Percentiles rank a stretch among this genome's conserved stretches.
phyloP scores from a whole-genome alignment of 441 rosid species.

The Jatropha multifida region DNA sequence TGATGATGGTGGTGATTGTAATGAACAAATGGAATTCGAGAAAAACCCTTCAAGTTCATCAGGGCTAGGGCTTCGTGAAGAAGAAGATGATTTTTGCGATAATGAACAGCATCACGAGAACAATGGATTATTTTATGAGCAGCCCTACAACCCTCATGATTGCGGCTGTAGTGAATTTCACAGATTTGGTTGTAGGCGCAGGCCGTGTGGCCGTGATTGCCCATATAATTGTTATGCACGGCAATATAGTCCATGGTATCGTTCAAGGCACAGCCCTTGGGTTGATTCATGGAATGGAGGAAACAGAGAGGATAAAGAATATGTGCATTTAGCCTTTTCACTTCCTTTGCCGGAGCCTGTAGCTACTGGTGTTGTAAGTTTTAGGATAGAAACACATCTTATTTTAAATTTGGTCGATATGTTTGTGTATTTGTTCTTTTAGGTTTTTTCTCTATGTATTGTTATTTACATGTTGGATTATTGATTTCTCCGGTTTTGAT shows the following conservation, averaged over 20 bases:
- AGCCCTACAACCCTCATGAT: background rate
- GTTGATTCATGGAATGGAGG: background rate
- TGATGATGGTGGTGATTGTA: background rate
- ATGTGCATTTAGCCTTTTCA: background rate
- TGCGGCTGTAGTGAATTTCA: background rate
- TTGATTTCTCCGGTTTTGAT: background rate
- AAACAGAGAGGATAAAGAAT: background rate
- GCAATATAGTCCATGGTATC: background rate
- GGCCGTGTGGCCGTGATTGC: background rate
- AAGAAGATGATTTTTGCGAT: background rate
- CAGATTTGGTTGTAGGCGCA: background rate
- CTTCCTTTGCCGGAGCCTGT: slow-evolving; percentile 12
- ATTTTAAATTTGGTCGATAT: background rate
- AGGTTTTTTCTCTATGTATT: background rate
- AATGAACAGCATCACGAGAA: background rate
- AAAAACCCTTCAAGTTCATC: background rate
- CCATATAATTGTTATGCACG: background rate
- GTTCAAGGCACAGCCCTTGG: background rate
- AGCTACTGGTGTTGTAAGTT: slow-evolving; percentile 52
- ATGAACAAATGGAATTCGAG: background rate
- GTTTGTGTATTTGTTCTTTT: background rate
- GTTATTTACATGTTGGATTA: background rate
- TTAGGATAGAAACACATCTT: slow-evolving; percentile 11
- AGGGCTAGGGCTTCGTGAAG: background rate
- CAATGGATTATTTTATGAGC: background rate